phyloP scores from a whole-genome alignment of 192 early-diverging fungal genomes.

The Dissophora ornata region DNA sequence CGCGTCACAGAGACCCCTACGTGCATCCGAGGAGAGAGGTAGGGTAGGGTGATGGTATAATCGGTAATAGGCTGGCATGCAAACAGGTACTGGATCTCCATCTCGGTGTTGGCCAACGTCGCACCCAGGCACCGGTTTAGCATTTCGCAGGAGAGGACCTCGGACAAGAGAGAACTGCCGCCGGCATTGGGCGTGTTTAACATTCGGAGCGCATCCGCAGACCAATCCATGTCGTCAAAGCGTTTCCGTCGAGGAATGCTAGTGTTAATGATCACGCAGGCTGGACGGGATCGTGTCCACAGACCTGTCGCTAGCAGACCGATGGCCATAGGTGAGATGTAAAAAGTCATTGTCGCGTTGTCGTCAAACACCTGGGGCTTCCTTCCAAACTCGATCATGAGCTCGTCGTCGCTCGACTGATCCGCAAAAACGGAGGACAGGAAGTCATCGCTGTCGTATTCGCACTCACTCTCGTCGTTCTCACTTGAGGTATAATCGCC shows the following conservation, averaged over 20 bases:
- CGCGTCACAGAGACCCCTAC: conserved; percentile 63
- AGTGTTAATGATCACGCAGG: conserved; percentile 50
- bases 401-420: conserved; percentile 1
- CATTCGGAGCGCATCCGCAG: conserved; percentile 42
- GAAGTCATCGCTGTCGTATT: conserved; percentile 8
- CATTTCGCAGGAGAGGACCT: conserved; percentile 61
- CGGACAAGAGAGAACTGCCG: conserved; percentile 57
- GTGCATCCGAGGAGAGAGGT: conserved; percentile 32
- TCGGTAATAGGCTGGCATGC: conserved; percentile 61
- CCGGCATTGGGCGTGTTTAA: conserved; percentile 61
- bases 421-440: conserved; percentile 1
- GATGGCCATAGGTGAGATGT: conserved; percentile 36
- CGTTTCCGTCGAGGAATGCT: conserved; percentile 21
- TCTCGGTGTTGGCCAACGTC: conserved; percentile 61
- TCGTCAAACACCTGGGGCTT: conserved; percentile 40
- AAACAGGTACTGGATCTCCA: conserved; percentile 59
- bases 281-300: conserved; percentile 29
- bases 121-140: conserved; percentile 57
- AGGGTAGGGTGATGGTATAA: conserved; percentile 52
- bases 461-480: conserved; percentile 18
- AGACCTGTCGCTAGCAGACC: conserved; percentile 28
- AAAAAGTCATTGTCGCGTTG: conserved; percentile 26
- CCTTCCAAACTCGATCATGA: conserved; percentile 30
- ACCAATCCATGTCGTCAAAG: conserved; percentile 55
- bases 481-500: conserved; percentile 3